Percentiles rank a stretch among this genome's conserved stretches.
These are phyloP conservation scores for Claviceps arundinis DNA, from an alignment of 2,329 filamentous ascomycete genomes.

Conservation along the genomic window DNA sequence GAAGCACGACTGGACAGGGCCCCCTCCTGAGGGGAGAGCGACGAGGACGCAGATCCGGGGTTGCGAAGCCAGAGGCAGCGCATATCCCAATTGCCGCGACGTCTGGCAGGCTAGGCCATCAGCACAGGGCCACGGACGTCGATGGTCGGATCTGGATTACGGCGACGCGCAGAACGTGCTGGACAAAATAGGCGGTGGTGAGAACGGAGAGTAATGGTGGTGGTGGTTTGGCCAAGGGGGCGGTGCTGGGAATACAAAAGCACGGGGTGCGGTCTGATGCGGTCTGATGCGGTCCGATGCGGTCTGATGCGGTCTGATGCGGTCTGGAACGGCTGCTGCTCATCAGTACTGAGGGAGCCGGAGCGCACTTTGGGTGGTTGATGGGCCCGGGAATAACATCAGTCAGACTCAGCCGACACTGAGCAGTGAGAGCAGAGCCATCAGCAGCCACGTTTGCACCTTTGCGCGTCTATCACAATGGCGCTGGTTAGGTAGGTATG, in stretches of 20 bases:
- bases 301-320: too few species aligned
- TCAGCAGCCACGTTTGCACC: too few species aligned
- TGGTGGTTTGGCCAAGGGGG: not conserved
- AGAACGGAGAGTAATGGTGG: not conserved
- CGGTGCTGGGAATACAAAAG: not conserved
- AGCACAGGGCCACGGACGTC: slow-evolving; percentile 14
- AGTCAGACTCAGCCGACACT: too few species aligned
- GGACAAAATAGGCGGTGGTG: not conserved
- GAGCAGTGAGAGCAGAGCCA: too few species aligned
- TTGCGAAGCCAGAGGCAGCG: slow-evolving; percentile 22
- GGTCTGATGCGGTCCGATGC: too few species aligned
- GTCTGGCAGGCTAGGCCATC: slow-evolving; percentile 23
- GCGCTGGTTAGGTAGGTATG: too few species aligned
- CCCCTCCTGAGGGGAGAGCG: slow-evolving; percentile 3
- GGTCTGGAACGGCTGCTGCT: too few species aligned
- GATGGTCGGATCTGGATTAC: slow-evolving; percentile 8
- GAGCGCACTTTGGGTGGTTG: too few species aligned
- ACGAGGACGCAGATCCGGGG: slow-evolving; percentile 14
- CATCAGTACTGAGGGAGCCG: too few species aligned
- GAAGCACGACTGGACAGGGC: not conserved
- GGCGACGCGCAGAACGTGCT: slow-evolving; percentile 1
- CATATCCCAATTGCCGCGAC: slow-evolving; percentile 26
- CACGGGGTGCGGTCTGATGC: too few species aligned
- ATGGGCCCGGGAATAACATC: too few species aligned
- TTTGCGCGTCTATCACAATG: too few species aligned